Evolutionary conservation across 768 basidiomycete genomes (phyloP).

Genomic region (Russula virescens): DNA sequence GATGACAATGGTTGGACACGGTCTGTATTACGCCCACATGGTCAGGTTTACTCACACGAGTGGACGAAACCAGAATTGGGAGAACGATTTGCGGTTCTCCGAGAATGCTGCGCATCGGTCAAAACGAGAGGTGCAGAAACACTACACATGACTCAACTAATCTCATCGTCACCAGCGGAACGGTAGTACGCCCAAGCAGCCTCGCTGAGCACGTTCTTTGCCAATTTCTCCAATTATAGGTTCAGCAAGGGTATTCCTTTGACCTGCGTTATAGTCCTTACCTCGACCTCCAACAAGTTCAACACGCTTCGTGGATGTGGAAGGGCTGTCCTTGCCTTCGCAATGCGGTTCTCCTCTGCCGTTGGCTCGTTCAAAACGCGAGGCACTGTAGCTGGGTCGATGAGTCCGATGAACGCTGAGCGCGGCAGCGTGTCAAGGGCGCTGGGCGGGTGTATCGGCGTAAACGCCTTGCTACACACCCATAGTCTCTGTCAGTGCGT

Average conservation of each 20-base stretch:
- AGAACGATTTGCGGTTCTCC: constrained; percentile 25
- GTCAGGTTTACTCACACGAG: constrained; percentile 39
- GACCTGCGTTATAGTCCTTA: constrained; percentile 4
- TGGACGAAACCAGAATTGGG: constrained; percentile 82
- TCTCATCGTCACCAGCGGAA: constrained; percentile 29
- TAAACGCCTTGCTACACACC: constrained; percentile 24
- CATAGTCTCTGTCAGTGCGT: constrained; percentile 3
- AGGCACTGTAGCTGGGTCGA: constrained; percentile 29
- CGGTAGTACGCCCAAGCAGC: constrained; percentile 32
- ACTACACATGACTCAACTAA: constrained; percentile 15
- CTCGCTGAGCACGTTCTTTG: constrained; percentile 27
- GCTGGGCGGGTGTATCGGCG: constrained; percentile 19
- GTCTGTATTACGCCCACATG: not conserved
- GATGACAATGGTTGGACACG: not conserved
- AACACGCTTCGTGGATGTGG: constrained; percentile 28
- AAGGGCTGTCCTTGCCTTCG: constrained; percentile 25
- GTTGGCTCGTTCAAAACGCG: constrained; percentile 21
- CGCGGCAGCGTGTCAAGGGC: constrained; percentile 26
- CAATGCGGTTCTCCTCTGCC: constrained; percentile 30
- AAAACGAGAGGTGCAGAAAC: not conserved
- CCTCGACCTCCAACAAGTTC: constrained; percentile 31
- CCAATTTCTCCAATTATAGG: constrained; percentile 23
- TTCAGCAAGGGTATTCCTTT: not conserved
- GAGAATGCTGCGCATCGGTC: constrained; percentile 19
- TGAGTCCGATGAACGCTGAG: constrained; percentile 28